Conservation (phyloP, 352 stramenopile species). For the Pilasporangium apinafurcum region DNA sequence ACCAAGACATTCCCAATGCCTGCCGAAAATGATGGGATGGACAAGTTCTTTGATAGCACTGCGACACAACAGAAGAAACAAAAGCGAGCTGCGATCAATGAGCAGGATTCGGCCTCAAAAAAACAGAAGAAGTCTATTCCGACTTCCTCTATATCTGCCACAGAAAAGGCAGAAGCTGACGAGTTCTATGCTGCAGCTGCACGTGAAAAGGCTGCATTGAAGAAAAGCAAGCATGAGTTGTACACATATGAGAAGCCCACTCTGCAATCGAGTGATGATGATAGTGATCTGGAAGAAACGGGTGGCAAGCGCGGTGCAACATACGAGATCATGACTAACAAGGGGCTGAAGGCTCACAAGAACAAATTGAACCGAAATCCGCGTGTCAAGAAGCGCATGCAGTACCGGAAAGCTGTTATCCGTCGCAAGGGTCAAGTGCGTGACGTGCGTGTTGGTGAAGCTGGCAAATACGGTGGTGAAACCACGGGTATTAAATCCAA, state of each 20-base stretch:
- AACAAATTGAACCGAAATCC: constrained; percentile 98
- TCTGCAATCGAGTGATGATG: constrained; percentile 41
- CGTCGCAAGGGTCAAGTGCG: constrained; percentile 96
- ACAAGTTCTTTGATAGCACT: constrained; percentile 55
- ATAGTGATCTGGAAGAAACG: constrained; percentile 73
- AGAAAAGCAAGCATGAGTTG: constrained; percentile 70
- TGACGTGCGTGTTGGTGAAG: constrained; percentile 85
- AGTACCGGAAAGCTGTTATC: constrained; percentile 98
- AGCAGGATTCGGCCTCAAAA: too few relatives aligned
- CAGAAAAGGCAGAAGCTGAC: constrained; percentile 50
- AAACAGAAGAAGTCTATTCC: constrained; percentile 48
- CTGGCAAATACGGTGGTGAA: constrained; percentile 84
- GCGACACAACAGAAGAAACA: constrained; percentile 10
- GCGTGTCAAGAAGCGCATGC: constrained; percentile 97
- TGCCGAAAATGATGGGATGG: constrained; percentile 50
- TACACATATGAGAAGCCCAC: constrained; percentile 67
- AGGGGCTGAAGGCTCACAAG: constrained; percentile 96
- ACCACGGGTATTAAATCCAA: constrained; percentile 89
- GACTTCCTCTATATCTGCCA: constrained; percentile 15
- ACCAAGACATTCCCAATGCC: constrained; percentile 55
- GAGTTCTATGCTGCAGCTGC: constrained; percentile 71
- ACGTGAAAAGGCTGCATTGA: constrained; percentile 36
- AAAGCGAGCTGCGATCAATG: constrained; percentile 8
- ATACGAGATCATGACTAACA: constrained; percentile 98
- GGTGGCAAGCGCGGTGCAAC: constrained; percentile 91